Base-by-base conservation (phyloP, 352 stramenopile species). In the Phytophthora tentaculata region DNA sequence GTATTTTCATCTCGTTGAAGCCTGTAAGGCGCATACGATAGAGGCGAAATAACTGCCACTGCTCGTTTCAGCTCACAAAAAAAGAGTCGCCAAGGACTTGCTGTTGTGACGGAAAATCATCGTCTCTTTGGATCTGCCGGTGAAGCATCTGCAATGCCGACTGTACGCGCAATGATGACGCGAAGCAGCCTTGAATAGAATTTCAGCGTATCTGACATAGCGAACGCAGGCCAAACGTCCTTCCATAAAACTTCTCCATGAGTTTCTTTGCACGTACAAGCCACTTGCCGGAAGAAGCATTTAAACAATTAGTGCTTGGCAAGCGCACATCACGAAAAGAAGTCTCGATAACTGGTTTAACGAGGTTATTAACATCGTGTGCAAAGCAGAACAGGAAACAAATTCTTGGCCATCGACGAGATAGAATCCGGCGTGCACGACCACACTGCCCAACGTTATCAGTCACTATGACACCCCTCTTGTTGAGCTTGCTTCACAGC, bases 351-450 rank as follows among this genome's bases (percentile, higher is more conserved):
- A 76, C 53, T 10, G 32, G 12, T 55, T 76, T 66, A 2, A 71
- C 52, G 16, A 66, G 50, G 29, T 71, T 69, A 28, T 71, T 76
- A 12, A 76, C 10, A 52, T 60, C 57, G 28, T 71, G 52, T 57
- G 64, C 57, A 14, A 61, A 64, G 13, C 52, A 67, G 47, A 35
- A 20, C 0, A 69, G 22, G 20, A 73, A 76, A 5, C 35, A 41
- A n/a, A 71, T 54, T 1, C 62, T 41, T 19, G 57, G 56, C 14
- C 44, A 72, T 19, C 61, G 47, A 19, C 64, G 52, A 12, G 56
- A 53, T 37, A 75, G 58, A 37, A 69, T 69, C 19, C 48, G 54
- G 13, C 54, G 39, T 9, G 67, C 67, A 13, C 55, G 28, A 9
- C 0, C 48, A 28, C 61, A 71, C 50, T 66, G 44, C 3, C 67